These are phyloP conservation scores for Amanita molliuscula DNA, from an alignment of 768 basidiomycete species.

Conservation along the genomic window DNA sequence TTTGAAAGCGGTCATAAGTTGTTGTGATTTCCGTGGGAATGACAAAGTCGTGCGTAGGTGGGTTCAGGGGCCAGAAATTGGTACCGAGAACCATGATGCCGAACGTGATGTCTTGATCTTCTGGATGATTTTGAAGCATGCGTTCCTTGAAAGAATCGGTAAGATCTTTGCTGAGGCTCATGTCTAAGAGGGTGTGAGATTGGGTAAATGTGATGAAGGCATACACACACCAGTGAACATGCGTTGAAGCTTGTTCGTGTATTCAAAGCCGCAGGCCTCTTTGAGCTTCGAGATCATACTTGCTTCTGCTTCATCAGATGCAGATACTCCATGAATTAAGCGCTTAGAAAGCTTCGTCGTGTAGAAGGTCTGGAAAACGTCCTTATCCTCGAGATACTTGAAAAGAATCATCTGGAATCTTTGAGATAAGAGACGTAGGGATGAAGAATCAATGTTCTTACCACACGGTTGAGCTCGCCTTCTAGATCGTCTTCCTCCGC, in stretches of 20 bases:
- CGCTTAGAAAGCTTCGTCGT: conserved; percentile 93
- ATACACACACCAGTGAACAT: conserved; percentile 87
- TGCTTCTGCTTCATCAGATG: conserved; percentile 94
- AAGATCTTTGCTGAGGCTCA: conserved; percentile 92
- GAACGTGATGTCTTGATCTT: conserved; percentile 88
- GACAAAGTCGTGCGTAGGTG: conserved; percentile 78
- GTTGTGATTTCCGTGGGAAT: conserved; percentile 82
- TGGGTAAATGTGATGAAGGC: background rate
- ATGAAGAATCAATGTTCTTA: conserved; percentile 32
- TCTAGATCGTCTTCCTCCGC: conserved; percentile 92
- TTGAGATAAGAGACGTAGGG: conserved; percentile 16
- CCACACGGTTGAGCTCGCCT: conserved; percentile 85
- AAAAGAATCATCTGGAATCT: conserved; percentile 85
- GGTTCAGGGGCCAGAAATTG: conserved; percentile 92
- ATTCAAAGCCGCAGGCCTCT: conserved; percentile 97
- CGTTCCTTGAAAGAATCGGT: conserved; percentile 97
- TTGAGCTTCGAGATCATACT: conserved; percentile 99
- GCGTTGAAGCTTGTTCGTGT: conserved; percentile 94
- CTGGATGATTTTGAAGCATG: conserved; percentile 72
- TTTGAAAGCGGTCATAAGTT: conserved; percentile 87
- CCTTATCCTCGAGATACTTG: conserved; percentile 99
- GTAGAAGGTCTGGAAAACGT: conserved; percentile 99
- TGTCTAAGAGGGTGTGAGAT: conserved; percentile 43
- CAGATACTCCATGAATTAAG: conserved; percentile 85
- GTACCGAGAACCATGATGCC: conserved; percentile 92